Evolutionary conservation across 495 filamentous ascomycete species (phyloP), one percentile per base, ranked within the genome.

Genomic region (Staphylotrichum longicolle): DNA sequence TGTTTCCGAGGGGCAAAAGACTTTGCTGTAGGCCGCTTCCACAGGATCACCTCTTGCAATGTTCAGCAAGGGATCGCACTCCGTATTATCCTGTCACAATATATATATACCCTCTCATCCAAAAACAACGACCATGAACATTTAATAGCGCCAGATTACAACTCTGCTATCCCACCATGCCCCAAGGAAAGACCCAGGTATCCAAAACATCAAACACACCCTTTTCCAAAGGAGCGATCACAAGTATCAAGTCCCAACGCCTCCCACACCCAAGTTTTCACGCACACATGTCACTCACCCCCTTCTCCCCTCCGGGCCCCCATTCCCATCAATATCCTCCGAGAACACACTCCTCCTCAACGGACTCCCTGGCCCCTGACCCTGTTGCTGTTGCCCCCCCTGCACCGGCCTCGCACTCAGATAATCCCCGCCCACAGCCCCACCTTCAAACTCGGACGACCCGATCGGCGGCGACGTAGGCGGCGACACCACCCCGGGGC

Each of bases 321-420:
- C 40, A 47, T 57, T 12, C 52, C 46, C 58, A 47, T 42, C n/a
- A 37, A 27, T 57, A 47, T 62, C 58, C 58, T 67, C 65, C 30
- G 45, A 49, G 27, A 67, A 67, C n/a, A 64, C 50, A 48, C 63
- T 64, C 57, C 45, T 57, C 47, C 62, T 60, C 55, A 57, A 40
- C 44, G 52, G 58, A 47, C 55, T 66, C 35, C 47, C 50, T 30
- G 52, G 40, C 27, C 48, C 57, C 40, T 50, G 7, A 30, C 30
- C 48, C 58, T 50, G 46, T 60, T 35, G 39, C 44, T 37, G 60
- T 42, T 4, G 10, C 53, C 42, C 51, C 15, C 40, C 40, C 33
- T 6, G 61, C 40, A 58, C 45, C 42, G 61, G 56, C 60, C 51
- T 20, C 37, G 42, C 50, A 39, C 54, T 56, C 44, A 63, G 1